Base-by-base conservation (phyloP, 257 asterid species). In the Salvia miltiorrhiza region DNA sequence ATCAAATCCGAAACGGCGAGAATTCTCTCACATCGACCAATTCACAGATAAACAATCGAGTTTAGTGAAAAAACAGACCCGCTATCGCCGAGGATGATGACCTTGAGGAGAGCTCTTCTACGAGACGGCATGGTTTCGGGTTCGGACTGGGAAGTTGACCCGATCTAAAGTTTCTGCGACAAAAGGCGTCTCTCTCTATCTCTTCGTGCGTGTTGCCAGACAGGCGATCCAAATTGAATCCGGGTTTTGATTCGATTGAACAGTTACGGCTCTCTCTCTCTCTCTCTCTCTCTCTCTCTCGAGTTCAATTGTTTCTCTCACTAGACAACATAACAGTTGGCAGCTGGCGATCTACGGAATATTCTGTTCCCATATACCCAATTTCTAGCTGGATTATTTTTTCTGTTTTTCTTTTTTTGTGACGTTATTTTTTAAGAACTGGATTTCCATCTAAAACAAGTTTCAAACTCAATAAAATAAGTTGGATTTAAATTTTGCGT, bases 31-130 rank as follows among this genome's bases (percentile, higher is more conserved):
- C 20, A 14, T 60, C 33, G 9, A 16, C 13, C 2, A 55, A 23
- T 45, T 40, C 73, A 28, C 12, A 57, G 11, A 37, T 37, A 41
- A 62, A 37, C 47, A 72, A 71, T 60, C 63, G 11, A 33, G 54
- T 14, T 7, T 4, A 55, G 4, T 14, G 17, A 21, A 30, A 70
- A 45, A 26, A 48, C 76, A 53, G 7, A 85, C 87, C 90, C 90
- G 77, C 90, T 85, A 12, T 85, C 90, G 50, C 90, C 90, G 68
- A 85, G 90, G 82, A 85, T 82, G 80, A 85, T 85, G 49, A 85
- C 90, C 82, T 85, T 85, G 69, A 85, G 90, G 53, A 85, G 87
- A 41, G 84, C 83, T 74, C 90, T 81, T 63, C 87, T 58, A 65
- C 90, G 87, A 9, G 87, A 80, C 69, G 90, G 81, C 90, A 85